A percentile compares a stretch with the other conserved stretches of the same genome.
These are phyloP conservation scores for Vaccinium darrowii DNA, from an alignment of 148 eudicot genomes.

Conservation along the genomic window DNA sequence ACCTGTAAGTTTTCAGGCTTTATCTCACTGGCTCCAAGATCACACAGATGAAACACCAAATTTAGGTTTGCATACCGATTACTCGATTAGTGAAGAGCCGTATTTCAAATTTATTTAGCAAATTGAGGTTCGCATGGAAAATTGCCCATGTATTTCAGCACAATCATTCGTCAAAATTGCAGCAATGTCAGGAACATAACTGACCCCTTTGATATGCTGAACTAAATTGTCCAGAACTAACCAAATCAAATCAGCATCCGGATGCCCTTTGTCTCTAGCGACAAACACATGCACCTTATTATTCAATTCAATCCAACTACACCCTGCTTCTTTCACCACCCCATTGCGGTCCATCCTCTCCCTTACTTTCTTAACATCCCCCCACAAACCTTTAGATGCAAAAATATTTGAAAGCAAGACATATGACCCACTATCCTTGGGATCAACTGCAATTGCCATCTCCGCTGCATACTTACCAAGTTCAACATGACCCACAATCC, in stretches of 20 bases:
- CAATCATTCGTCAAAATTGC: constrained; percentile 19
- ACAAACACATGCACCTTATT: constrained; percentile 49
- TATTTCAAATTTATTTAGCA: not conserved
- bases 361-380: constrained; percentile 49
- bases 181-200: constrained; percentile 26
- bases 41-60: not conserved
- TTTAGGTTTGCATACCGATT: not conserved
- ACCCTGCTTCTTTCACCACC: constrained; percentile 67
- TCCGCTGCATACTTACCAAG: constrained; percentile 60
- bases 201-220: constrained; percentile 35
- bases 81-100: too few species aligned
- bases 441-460: constrained; percentile 57
- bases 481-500: constrained; percentile 36
- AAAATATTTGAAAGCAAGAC: constrained; percentile 63
- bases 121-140: not conserved
- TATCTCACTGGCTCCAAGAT: not conserved
- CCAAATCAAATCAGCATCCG: constrained; percentile 34
- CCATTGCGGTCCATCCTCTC: constrained; percentile 49
- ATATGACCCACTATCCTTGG: constrained; percentile 61
- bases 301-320: constrained; percentile 63
- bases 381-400: constrained; percentile 63
- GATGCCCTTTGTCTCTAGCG: constrained; percentile 49
- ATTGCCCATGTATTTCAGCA: not conserved
- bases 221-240: constrained; percentile 34
- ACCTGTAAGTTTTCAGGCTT: not conserved